phyloP scores from a whole-genome alignment of 495 filamentous ascomycete genomes.

The Penicillium coffeae region DNA sequence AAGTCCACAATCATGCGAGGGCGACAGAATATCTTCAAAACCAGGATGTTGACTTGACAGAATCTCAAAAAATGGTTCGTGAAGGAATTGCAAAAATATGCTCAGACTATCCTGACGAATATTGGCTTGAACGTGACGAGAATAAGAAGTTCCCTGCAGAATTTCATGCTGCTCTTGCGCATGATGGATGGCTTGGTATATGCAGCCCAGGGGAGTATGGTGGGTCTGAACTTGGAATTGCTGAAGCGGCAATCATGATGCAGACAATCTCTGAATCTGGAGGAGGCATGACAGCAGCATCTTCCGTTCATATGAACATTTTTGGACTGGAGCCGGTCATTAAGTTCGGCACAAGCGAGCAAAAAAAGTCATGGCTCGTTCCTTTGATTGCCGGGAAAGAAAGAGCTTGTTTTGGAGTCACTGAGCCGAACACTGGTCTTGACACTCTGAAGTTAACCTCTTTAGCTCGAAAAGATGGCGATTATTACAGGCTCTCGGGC shows the following conservation, averaged over 20 bases:
- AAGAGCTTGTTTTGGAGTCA: constrained; percentile 64
- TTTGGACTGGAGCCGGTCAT: constrained; percentile 72
- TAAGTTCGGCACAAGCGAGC: constrained; percentile 59
- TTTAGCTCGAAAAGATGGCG: constrained; percentile 40
- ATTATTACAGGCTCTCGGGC: constrained; percentile 57
- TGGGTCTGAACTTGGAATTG: constrained; percentile 58
- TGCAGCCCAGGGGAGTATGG: constrained; percentile 66
- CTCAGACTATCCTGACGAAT: constrained; percentile 52
- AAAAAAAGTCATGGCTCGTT: constrained; percentile 54
- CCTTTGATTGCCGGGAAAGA: constrained; percentile 60
- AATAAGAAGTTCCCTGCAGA: constrained; percentile 29
- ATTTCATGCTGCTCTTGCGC: constrained; percentile 64
- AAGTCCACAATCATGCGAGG: no score
- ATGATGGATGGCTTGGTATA: constrained; percentile 74
- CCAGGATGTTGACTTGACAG: constrained; percentile 13
- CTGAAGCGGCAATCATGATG: constrained; percentile 78
- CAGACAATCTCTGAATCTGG: constrained; percentile 73
- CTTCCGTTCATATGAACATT: constrained; percentile 70
- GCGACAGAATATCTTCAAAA: constrained; percentile 17
- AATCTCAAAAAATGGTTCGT: constrained; percentile 57
- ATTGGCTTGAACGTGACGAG: constrained; percentile 48
- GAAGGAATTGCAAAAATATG: constrained; percentile 67
- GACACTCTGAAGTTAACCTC: constrained; percentile 67
- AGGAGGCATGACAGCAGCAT: constrained; percentile 71
- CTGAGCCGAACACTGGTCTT: constrained; percentile 62